Base-by-base conservation (phyloP, 257 asterid genomes). In the Penstemon newberryi region DNA sequence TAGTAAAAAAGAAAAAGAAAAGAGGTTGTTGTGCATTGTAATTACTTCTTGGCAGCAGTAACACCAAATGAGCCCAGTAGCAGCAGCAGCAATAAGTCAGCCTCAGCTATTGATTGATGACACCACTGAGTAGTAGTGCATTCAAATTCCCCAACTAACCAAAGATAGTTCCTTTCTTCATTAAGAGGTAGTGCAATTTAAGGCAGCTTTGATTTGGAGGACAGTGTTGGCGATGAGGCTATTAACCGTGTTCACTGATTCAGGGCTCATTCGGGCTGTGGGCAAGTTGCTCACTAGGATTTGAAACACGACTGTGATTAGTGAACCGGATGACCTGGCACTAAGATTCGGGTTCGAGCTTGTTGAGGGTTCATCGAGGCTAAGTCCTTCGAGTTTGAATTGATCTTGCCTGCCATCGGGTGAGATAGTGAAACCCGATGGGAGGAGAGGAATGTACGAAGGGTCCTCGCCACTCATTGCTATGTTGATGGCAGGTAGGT, bases 381-480 rank as follows among this genome's bases (percentile, higher is more conserved):
- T 77, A 13, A 13, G 13, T 15, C 69, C 69, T 0, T 25, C 33
- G 33, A 43, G 38, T 18, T 7, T 56, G 9, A 40, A 69, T 45
- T 63, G 71, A 42, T 73, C 81, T 0, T 44, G 38, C 46, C 82
- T 51, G 25, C 97, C 93, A 13, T 91, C 98, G 0, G 96, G 91
- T 0, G 90, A 71, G 53, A 94, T 87, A 0, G 93, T 76, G 88
- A 94, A 94, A 1, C 99, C 99, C 0, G 96, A 91, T 4, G 98
- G 96, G 8, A 86, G 82, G 7, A 94, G 56, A 0, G 96, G 92
- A 70, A 91, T 84, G 82, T 79, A 87, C 0, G 96, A 76, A 0
- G 99, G 88, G 73, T 91, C 98, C 60, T 87, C 96, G 0, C 98
- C 99, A 15, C 96, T 87, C 99, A 89, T 91, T 4, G 93, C 96